A percentile compares a stretch with the other conserved stretches of the same genome.
Conservation (phyloP, 2,329 filamentous ascomycete species). For the Calcarisporium arbuscula region DNA sequence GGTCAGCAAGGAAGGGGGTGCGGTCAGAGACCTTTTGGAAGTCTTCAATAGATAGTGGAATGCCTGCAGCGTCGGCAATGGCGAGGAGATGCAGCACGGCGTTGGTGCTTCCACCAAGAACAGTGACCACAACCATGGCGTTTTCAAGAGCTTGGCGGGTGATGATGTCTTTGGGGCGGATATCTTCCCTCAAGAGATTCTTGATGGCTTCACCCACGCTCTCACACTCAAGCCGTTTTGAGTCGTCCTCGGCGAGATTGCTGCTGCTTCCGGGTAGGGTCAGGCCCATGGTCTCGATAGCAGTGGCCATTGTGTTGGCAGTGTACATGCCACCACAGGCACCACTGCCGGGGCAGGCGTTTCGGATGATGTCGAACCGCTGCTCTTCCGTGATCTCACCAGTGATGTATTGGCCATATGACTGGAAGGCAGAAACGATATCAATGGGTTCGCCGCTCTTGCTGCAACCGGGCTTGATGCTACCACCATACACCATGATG, state of each 20-base stretch:
- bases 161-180: constrained; percentile 70
- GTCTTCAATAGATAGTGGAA: constrained; percentile 79
- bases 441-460: constrained; percentile 72
- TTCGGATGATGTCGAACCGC: constrained; percentile 88
- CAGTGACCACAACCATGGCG: constrained; percentile 76
- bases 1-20: constrained; percentile 72
- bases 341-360: constrained; percentile 65
- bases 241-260: constrained; percentile 66
- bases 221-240: constrained; percentile 68
- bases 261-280: constrained; percentile 78
- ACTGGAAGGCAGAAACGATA: constrained; percentile 96
- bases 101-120: constrained; percentile 80
- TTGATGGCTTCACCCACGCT: constrained; percentile 67
- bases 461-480: constrained; percentile 86
- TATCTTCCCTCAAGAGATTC: constrained; percentile 68
- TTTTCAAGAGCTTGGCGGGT: constrained; percentile 78
- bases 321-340: constrained; percentile 88
- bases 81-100: constrained; percentile 80
- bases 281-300: constrained; percentile 86
- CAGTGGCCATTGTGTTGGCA: constrained; percentile 88
- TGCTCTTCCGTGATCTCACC: constrained; percentile 87
- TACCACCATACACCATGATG: constrained; percentile 96
- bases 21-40: constrained; percentile 78
- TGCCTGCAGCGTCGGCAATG: constrained; percentile 73
- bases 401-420: constrained; percentile 89